Evolutionary conservation across 1,284 basidiomycete species (phyloP).

Genomic region (Sporisorium reilianum): DNA sequence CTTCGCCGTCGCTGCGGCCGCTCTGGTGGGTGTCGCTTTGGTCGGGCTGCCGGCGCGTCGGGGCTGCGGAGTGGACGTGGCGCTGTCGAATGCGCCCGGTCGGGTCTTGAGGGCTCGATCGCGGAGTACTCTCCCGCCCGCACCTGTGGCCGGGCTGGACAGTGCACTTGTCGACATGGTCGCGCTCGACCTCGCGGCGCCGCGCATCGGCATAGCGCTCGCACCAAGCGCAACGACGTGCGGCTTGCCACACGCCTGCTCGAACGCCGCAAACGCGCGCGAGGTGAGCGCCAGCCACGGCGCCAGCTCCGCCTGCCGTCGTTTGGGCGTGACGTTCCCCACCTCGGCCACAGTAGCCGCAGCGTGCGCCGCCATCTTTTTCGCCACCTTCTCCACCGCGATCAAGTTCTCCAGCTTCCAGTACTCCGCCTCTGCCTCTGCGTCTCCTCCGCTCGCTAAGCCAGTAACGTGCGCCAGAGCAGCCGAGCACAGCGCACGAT

Average conservation of each 20-base stretch:
- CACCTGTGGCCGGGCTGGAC: slow-evolving; percentile 12
- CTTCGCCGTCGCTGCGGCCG: not conserved
- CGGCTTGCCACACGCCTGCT: slow-evolving; percentile 48
- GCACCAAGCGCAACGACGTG: slow-evolving; percentile 22
- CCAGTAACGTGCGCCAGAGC: slow-evolving; percentile 61
- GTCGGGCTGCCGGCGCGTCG: slow-evolving; percentile 20
- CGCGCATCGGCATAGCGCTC: slow-evolving; percentile 5
- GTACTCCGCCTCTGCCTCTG: slow-evolving; percentile 24
- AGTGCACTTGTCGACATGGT: not conserved
- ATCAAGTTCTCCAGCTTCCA: slow-evolving; percentile 57
- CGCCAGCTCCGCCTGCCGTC: slow-evolving; percentile 40
- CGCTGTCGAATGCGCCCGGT: slow-evolving; percentile 8
- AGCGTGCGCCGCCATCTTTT: slow-evolving; percentile 51
- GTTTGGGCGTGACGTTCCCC: slow-evolving; percentile 35
- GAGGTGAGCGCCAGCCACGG: slow-evolving; percentile 52
- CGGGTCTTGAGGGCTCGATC: slow-evolving; percentile 22
- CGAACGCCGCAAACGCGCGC: slow-evolving; percentile 56
- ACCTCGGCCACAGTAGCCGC: slow-evolving; percentile 1
- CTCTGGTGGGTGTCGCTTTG: slow-evolving; percentile 24
- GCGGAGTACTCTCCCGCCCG: slow-evolving; percentile 24
- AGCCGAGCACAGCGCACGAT: slow-evolving; percentile 80
- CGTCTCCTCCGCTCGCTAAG: slow-evolving; percentile 14
- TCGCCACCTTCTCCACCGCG: slow-evolving; percentile 58
- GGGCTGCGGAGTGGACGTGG: slow-evolving; percentile 5
- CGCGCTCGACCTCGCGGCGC: slow-evolving; percentile 4